These are phyloP conservation scores for Fusarium falciforme DNA, from an alignment of 2,329 filamentous ascomycete genomes.

Conservation along the genomic window DNA sequence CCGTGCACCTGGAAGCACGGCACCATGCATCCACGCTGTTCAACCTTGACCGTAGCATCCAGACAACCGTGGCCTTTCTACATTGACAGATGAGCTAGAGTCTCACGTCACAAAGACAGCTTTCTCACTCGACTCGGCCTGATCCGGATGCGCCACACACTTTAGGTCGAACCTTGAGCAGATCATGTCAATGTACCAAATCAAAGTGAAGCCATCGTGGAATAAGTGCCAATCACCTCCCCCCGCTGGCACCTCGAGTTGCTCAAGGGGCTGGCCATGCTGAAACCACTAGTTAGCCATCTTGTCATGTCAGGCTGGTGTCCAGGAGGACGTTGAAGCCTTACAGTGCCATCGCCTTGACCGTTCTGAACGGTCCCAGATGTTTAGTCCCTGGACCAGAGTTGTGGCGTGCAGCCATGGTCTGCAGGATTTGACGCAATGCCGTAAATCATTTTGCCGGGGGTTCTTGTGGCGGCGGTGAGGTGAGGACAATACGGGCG, in stretches of 20 bases:
- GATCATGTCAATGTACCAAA: background rate
- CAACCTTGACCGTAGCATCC: constrained; percentile 7
- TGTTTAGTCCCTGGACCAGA: constrained; percentile 13
- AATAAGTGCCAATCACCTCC: constrained; percentile 10
- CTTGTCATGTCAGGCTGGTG: constrained; percentile 1
- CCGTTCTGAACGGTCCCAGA: constrained; percentile 15
- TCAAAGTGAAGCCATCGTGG: constrained; percentile 7
- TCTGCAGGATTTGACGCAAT: background rate
- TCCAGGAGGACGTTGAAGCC: constrained; percentile 55
- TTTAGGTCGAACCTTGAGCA: constrained; percentile 15
- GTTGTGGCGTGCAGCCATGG: constrained; percentile 54
- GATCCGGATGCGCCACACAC: constrained; percentile 28
- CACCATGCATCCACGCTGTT: background rate
- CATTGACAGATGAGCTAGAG: background rate
- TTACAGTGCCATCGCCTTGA: constrained; percentile 42
- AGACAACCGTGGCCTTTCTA: background rate
- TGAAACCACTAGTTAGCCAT: constrained; percentile 10
- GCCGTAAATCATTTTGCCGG: background rate
- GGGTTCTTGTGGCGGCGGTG: background rate
- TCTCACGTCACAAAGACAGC: constrained; percentile 16
- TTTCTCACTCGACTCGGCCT: background rate
- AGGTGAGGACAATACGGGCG: background rate
- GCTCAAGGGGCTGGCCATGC: background rate
- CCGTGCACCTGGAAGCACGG: background rate
- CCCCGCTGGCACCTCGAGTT: background rate